Percentiles rank a stretch among this genome's conserved stretches.
Evolutionary conservation across 129 eudicot species (phyloP).

Genomic region (Helianthus tuberosus): DNA sequence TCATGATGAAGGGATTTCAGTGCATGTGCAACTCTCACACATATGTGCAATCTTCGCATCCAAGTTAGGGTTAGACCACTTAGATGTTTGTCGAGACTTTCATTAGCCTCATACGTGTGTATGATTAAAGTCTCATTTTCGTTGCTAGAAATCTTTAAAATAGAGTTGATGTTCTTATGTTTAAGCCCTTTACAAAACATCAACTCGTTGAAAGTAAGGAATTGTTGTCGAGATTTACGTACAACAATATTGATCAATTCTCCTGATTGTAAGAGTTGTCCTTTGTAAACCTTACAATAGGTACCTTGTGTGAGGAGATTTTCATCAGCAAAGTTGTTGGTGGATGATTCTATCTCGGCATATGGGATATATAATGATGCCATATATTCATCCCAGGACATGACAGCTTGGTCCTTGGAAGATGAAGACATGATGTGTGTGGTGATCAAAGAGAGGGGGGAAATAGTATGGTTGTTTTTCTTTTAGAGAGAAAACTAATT

Average conservation of each 20-base stretch:
- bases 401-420: no score
- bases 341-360: constrained; percentile 47
- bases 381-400: no score
- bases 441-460: no score
- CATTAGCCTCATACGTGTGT: constrained; percentile 1
- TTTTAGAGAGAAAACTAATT: no score
- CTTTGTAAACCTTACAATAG: constrained; percentile 54
- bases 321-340: constrained; percentile 56
- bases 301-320: constrained; percentile 59
- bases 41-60: constrained; percentile 13
- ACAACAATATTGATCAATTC: constrained; percentile 40
- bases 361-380: constrained; percentile 21
- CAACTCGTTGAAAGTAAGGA: constrained; percentile 44
- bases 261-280: neutral
- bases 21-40: constrained; percentile 1
- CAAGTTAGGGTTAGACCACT: neutral
- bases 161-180: constrained; percentile 60
- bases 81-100: constrained; percentile 9
- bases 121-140: neutral
- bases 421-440: no score
- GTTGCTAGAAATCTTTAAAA: constrained; percentile 52
- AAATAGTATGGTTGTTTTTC: no score
- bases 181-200: constrained; percentile 49
- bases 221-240: constrained; percentile 44
- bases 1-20: neutral